Evolutionary conservation across 140 eudicot species (phyloP), one percentile per base, ranked within the genome.

Genomic region (Oenanthe javanica): DNA sequence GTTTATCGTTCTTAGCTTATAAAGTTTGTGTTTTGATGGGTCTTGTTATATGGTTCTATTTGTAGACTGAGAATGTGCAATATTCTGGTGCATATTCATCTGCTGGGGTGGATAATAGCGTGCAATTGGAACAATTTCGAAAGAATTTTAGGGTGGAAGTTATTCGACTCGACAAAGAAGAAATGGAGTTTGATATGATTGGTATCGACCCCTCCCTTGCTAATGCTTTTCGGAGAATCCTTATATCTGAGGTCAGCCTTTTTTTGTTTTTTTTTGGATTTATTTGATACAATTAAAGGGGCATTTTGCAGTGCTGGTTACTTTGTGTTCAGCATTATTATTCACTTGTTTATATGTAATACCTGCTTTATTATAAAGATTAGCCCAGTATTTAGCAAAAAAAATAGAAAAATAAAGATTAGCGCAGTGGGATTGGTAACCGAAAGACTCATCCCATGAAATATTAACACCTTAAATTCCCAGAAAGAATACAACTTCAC

Each of bases 21-120:
- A 45, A 48, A 61, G 61, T 16, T 82, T 55, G 46, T 71, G 14
- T 27, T 61, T 64, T 49, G 31, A 27, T 75, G 63, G 9, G 63
- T 21, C 9, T 31, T 23, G 0, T 46, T 46, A 73, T 67, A 71
- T 16, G 27, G 15, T 69, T 48, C 49, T 69, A 12, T 14, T 52
- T 80, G 89, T 86, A 94, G 98, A 95, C 99, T 69, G 97, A 95
- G 86, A 84, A 87, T 79, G 80, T 95, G 59, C 86, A 77, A 10
- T 95, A 90, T 81, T 92, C 97, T 50, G 99, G 99, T 57, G 97
- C 97, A 0, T 95, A 90, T 88, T 93, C 97, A 42, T 75, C 99
- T 4, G 70, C 91, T 83, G 99, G 99, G 57, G 86, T 90, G 61
- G 99, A 92, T 84, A 95, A 93, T 84, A 91, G 96, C 84, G 42